phyloP scores from a whole-genome alignment of 2,329 filamentous ascomycete species.

The Alternaria infectoria region DNA sequence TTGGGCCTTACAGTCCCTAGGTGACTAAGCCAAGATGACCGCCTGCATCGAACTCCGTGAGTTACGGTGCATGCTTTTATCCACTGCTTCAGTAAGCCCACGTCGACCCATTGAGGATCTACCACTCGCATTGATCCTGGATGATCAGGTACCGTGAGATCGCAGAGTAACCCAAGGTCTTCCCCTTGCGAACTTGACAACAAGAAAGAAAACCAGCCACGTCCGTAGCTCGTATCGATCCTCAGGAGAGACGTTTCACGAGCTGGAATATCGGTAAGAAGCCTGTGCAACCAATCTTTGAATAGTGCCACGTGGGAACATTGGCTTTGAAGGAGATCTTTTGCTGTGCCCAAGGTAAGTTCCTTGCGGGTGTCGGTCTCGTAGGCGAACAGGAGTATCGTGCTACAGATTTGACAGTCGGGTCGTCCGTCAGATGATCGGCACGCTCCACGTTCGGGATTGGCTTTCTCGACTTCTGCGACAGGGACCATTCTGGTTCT shows the following conservation, averaged over 20 bases:
- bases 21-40: neutral
- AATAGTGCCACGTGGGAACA: neutral
- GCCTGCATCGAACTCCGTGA: neutral
- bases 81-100: neutral
- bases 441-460: no score
- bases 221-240: no score
- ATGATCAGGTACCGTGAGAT: neutral
- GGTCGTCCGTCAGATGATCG: neutral
- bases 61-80: fast-evolving
- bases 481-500: no score
- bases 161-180: neutral
- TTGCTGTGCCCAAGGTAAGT: neutral
- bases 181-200: no score
- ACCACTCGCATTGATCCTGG: neutral
- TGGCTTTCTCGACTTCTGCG: no score
- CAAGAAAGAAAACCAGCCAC: no score
- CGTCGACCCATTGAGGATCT: neutral
- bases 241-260: no score
- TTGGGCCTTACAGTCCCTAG: neutral
- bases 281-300: neutral
- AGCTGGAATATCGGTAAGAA: no score
- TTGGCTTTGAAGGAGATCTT: neutral
- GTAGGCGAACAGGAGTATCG: neutral
- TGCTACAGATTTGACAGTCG: neutral
- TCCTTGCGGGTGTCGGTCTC: neutral